Base-by-base conservation (phyloP, 768 basidiomycete species). In the Termitomyces heimii region DNA sequence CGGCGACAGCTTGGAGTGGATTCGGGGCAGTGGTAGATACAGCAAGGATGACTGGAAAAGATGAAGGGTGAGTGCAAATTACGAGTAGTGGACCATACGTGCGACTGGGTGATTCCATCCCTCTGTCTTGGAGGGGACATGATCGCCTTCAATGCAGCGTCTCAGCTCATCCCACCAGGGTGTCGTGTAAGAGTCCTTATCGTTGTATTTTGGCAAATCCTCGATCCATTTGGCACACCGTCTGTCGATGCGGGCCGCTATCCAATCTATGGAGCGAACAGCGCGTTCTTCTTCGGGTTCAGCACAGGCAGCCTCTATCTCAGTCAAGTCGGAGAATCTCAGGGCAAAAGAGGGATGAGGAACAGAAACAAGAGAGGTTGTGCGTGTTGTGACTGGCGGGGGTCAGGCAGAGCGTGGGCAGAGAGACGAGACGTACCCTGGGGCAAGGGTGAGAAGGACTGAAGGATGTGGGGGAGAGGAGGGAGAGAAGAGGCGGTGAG, bases 81-180 rank as follows among this genome's bases (percentile, higher is more conserved):
- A 28, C 58, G 53, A 35, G 64, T 29, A 39, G 48, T 13, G n/a
- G n/a, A 43, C 79, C 88, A 57, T 66, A 93, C 92, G 71, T 24
- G 92, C 84, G 47, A 85, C 82, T 49, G 92, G 92, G 71, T 94
- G 92, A 65, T 92, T 94, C 92, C 92, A 94, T 47, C 83, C 87
- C 65, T 94, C 92, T 1, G 72, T 66, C 66, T 77, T 85, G 34
- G 81, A 82, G 10, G 92, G 92, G 10, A 86, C 75, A 68, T 82
- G 77, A 65, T 93, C 89, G 0, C 88, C 89, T 66, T 93, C 87
- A 1, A 80, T 77, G 68, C 92, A 94, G 12, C 83, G 78, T 63
- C 79, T 77, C 39, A 94, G 77, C 67, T 94, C 92, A 60, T 91
- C 87, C 92, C 92, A 94, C 92, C 92, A 94, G 1, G 90, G 91